Conservation (phyloP, 2,329 filamentous ascomycete genomes). For the Cercospora sesami region DNA sequence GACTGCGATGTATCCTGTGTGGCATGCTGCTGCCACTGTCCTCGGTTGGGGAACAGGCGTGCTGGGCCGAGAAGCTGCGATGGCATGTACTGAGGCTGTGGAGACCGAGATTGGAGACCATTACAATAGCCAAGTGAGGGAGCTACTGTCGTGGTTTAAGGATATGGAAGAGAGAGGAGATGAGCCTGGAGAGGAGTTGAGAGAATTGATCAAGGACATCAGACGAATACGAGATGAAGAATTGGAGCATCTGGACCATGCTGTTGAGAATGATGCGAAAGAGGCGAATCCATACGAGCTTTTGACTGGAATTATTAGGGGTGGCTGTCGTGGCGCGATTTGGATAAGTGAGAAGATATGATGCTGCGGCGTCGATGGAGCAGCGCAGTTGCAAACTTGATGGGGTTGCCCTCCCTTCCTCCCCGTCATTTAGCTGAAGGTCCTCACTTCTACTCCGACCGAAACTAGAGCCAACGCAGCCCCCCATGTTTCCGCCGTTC, state of each 20-base stretch:
- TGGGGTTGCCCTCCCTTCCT: background rate
- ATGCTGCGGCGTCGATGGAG: constrained; percentile 8
- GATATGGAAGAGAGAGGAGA: constrained; percentile 76
- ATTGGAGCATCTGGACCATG: constrained; percentile 92
- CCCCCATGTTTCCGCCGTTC: background rate
- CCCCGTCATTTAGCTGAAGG: background rate
- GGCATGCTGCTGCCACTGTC: constrained; percentile 75
- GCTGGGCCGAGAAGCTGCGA: constrained; percentile 88
- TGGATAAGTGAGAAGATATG: constrained; percentile 80
- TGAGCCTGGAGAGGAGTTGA: constrained; percentile 75
- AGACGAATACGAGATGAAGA: constrained; percentile 91
- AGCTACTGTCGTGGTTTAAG: constrained; percentile 75
- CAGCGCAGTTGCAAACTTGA: background rate
- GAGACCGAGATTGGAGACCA: constrained; percentile 97
- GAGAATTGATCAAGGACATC: constrained; percentile 69
- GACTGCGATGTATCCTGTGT: constrained; percentile 87
- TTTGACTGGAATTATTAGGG: constrained; percentile 79
- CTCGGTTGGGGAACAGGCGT: constrained; percentile 88
- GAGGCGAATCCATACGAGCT: constrained; percentile 87
- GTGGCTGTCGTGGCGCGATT: constrained; percentile 90
- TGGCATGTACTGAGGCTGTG: constrained; percentile 98
- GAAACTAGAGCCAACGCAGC: background rate
- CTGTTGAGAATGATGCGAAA: constrained; percentile 88
- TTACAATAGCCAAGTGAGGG: constrained; percentile 88
- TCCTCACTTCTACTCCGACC: background rate